phyloP scores from a whole-genome alignment of 2,329 filamentous ascomycete genomes.

The Exophiala xenobiotica region DNA sequence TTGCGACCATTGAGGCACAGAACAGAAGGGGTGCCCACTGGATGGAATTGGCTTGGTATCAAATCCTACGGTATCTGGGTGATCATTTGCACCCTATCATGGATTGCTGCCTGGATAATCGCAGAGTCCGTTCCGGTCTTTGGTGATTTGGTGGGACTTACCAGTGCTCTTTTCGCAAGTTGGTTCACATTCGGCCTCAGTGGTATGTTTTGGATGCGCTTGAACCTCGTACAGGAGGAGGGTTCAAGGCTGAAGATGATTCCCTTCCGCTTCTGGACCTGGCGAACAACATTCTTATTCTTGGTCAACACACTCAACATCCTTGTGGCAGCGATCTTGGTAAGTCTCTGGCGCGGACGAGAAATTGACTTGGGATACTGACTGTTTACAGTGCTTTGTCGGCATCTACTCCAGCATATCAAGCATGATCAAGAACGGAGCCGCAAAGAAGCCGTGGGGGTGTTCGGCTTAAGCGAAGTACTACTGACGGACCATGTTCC shows the following conservation, averaged over 20 bases:
- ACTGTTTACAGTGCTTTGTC: slow-evolving; percentile 27
- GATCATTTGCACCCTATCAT: slow-evolving; percentile 55
- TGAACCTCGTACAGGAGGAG: slow-evolving; percentile 38
- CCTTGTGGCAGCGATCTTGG: slow-evolving; percentile 19
- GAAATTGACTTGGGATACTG: slow-evolving; percentile 4
- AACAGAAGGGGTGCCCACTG: not conserved
- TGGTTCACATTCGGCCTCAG: slow-evolving; percentile 60
- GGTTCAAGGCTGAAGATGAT: slow-evolving; percentile 16
- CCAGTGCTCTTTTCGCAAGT: slow-evolving; percentile 62
- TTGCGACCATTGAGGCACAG: slow-evolving; percentile 44
- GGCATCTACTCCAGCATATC: slow-evolving; percentile 32
- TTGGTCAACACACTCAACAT: slow-evolving; percentile 22
- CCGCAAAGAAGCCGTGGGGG: slow-evolving; percentile 17
- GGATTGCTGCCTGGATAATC: slow-evolving; percentile 65
- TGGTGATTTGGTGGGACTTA: slow-evolving; percentile 63
- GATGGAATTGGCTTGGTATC: not conserved
- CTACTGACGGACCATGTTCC: not conserved
- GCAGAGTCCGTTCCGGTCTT: slow-evolving; percentile 70
- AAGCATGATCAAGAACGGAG: slow-evolving; percentile 26
- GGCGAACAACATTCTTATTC: slow-evolving; percentile 11
- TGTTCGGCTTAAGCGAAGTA: slow-evolving; percentile 11
- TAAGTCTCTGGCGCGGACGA: slow-evolving; percentile 6
- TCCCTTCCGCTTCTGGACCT: slow-evolving; percentile 8
- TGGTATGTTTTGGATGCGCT: slow-evolving; percentile 36
- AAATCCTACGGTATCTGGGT: slow-evolving; percentile 59